Percentiles rank a stretch among this genome's conserved stretches.
Evolutionary conservation across 495 filamentous ascomycete species (phyloP).

Genomic region (Apodospora peruviana): DNA sequence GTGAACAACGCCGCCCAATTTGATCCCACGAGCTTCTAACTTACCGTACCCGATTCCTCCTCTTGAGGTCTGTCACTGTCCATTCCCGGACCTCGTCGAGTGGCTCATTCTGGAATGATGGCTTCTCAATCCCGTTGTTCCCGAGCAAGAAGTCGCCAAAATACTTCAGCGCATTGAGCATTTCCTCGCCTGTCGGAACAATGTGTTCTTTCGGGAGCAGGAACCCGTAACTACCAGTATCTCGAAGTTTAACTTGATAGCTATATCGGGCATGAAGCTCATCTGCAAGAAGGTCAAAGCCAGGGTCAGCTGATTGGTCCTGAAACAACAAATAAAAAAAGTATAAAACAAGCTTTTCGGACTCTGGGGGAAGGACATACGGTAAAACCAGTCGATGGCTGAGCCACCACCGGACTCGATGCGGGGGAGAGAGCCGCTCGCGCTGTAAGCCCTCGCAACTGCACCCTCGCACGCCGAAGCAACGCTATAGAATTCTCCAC

Average conservation of each 20-base stretch:
- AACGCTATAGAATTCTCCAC: constrained; percentile 71
- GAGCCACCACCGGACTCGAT: constrained; percentile 74
- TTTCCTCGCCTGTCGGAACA: constrained; percentile 81
- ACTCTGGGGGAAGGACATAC: constrained; percentile 11
- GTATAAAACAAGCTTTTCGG: not conserved
- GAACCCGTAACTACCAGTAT: constrained; percentile 92
- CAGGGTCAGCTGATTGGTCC: constrained; percentile 1
- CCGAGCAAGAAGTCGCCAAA: constrained; percentile 72
- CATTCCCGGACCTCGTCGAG: too few species aligned
- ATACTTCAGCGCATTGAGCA: constrained; percentile 73
- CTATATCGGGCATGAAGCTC: constrained; percentile 74
- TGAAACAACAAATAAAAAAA: not conserved
- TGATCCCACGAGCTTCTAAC: too few species aligned
- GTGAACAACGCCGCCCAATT: too few species aligned
- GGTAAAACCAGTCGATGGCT: constrained; percentile 94
- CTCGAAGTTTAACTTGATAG: constrained; percentile 92
- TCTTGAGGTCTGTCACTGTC: constrained; percentile 20
- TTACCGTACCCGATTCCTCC: too few species aligned
- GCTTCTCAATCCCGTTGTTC: constrained; percentile 52
- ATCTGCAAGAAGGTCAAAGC: constrained; percentile 26
- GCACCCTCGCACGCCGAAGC: constrained; percentile 86
- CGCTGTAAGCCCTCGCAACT: constrained; percentile 31
- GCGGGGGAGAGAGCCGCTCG: constrained; percentile 27
- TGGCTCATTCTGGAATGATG: constrained; percentile 1
- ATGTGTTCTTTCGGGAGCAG: constrained; percentile 84